Conservation (phyloP, 1,139 yeast genomes). For the Geotrichum aggregatum region DNA sequence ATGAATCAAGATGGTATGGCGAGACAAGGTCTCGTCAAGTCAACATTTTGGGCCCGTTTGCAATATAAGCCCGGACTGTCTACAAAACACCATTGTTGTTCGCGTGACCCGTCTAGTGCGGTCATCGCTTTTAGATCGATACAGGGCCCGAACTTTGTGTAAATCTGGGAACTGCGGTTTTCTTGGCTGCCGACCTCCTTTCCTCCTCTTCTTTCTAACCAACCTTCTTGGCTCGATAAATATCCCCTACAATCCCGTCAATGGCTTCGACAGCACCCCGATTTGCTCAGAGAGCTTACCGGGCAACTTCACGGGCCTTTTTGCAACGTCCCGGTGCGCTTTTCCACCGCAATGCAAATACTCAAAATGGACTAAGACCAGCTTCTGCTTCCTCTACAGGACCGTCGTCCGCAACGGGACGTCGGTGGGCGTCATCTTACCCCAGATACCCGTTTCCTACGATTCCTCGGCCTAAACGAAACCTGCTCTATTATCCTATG, state of each 20-base stretch:
- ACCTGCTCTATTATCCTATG: conserved; percentile 49
- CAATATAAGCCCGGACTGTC: too few relatives aligned
- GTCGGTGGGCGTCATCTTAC: conserved; percentile 6
- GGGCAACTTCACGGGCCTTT: conserved; percentile 13
- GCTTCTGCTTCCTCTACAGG: conserved; percentile 20
- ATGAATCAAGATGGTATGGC: too few relatives aligned
- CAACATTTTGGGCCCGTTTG: too few relatives aligned
- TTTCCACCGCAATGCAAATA: conserved; percentile 3
- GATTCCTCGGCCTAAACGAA: conserved; percentile 62
- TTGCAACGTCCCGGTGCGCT: neutral
- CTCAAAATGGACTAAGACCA: conserved; percentile 10
- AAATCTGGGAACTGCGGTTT: neutral
- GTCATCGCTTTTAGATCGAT: too few relatives aligned
- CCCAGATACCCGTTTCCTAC: conserved; percentile 49
- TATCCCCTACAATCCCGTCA: too few relatives aligned
- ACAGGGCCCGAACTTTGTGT: too few relatives aligned
- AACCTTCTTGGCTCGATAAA: neutral
- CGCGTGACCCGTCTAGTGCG: too few relatives aligned
- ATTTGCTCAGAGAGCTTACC: conserved; percentile 26
- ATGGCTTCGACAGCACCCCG: conserved; percentile 30
- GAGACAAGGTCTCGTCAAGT: too few relatives aligned
- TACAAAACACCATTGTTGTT: too few relatives aligned
- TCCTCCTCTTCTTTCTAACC: neutral
- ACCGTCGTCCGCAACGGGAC: neutral
- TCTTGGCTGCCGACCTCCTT: neutral